Evolutionary conservation across 495 filamentous ascomycete genomes (phyloP).

Genomic region (Xanthoparmelia taractica): DNA sequence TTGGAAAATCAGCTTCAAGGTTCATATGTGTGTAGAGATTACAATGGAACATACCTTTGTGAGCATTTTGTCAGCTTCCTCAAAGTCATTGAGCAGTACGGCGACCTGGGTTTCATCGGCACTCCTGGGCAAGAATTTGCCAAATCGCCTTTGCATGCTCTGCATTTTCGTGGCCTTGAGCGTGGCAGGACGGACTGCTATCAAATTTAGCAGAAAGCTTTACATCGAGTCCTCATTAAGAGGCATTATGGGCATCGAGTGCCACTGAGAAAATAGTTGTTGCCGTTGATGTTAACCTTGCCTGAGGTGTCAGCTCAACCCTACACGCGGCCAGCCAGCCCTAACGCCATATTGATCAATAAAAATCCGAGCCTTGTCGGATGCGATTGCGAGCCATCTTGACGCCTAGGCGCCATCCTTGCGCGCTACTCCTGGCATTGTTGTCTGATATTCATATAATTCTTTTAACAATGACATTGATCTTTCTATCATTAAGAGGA

Average conservation of each 20-base stretch:
- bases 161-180: conserved; percentile 49
- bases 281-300: not conserved
- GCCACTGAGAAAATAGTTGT: not conserved
- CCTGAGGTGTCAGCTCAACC: not conserved
- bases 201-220: not conserved
- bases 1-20: conserved; percentile 31
- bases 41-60: conserved; percentile 46
- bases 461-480: not conserved
- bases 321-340: not conserved
- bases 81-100: conserved; percentile 71
- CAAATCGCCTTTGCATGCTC: conserved; percentile 68
- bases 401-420: not conserved
- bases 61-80: conserved; percentile 73
- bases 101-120: conserved; percentile 74
- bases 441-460: no score
- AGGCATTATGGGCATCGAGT: not conserved
- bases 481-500: not conserved
- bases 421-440: not conserved
- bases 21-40: no score
- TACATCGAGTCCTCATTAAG: not conserved
- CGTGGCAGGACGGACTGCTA: not conserved
- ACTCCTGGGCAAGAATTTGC: conserved; percentile 58
- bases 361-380: not conserved
- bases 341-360: not conserved
- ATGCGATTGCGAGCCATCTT: conserved; percentile 2